Base-by-base conservation (phyloP, 2,329 filamentous ascomycete species). In the Bertia moriformis region DNA sequence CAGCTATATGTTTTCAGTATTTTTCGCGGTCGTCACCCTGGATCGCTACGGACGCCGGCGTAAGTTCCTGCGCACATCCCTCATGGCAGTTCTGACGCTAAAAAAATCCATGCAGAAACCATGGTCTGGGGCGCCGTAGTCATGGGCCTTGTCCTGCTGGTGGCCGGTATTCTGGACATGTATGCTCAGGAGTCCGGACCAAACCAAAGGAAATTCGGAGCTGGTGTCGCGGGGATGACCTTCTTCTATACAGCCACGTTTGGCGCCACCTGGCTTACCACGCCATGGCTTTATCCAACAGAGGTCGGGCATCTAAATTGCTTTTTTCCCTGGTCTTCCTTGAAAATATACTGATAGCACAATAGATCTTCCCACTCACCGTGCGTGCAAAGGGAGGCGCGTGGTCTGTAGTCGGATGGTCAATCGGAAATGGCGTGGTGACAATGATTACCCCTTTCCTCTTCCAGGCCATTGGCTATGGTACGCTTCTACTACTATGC, bases 191-290 rank as follows among this genome's bases (percentile, higher is more conserved):
- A 18, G 45, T 48, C 19, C 42, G 56, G 17, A 49, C 57, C 2
- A 41, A 48, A 10, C 53, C 54, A 38, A 53, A 55, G 14, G 19
- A 46, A 50, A 32, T 60, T 51, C 40, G 61, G 60, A 1, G 58
- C 61, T 13, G 60, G 52, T 1, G 60, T 60, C 2, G 53, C 62
- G 1, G 48, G 56, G 1, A 61, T 65, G 56, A 46, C 62, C 1
- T 63, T 64, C 42, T 48, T 63, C 7, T 64, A 63, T 47, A 63
- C 63, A 18, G 53, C 63, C 2, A 58, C 60, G n/a, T 66, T 64
- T 50, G 62, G 62, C 2, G 60, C 62, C 1, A 62, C 62, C 3
- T 60, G 57, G 56, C 54, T 58, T 30, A 58, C 56, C 4, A 56
- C 58, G 4, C 61, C 62, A 2, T 67, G 64, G 46, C 50, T 66